These are phyloP conservation scores for Colletotrichum sansevieriae DNA, from an alignment of 2,329 filamentous ascomycete genomes.

Conservation along the genomic window DNA sequence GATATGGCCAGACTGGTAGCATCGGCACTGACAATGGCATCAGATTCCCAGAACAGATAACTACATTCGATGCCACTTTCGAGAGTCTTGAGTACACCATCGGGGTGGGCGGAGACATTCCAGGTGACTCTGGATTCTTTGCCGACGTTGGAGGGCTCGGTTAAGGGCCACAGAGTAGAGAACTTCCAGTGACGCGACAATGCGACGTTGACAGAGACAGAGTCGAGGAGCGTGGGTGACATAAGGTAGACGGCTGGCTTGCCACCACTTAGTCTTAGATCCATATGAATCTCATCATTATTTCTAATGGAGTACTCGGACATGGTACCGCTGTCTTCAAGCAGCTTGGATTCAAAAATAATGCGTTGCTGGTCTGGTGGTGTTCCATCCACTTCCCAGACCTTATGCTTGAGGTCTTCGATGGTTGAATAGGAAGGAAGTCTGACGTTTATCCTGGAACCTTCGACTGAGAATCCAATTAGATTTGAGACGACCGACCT, in stretches of 20 bases:
- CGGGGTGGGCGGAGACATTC: not conserved
- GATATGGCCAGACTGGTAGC: not conserved
- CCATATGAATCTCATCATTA: not conserved
- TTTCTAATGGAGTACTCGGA: not conserved
- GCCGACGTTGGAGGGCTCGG: not conserved
- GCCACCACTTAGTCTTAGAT: not conserved
- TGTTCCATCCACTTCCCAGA: not conserved
- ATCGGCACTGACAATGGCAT: not conserved
- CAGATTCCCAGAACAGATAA: conserved; percentile 35
- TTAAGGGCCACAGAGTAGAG: conserved; percentile 7
- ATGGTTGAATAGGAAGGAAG: not conserved
- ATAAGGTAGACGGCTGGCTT: conserved; percentile 21
- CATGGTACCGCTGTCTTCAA: accelerated
- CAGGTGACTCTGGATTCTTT: not conserved
- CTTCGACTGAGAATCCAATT: not conserved
- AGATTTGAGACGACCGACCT: too few relatives aligned
- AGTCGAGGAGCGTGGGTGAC: not conserved
- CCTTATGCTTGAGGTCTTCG: not conserved
- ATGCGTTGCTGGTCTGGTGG: not conserved
- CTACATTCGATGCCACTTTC: not conserved
- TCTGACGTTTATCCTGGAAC: not conserved
- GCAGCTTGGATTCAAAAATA: not conserved
- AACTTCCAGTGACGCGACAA: conserved; percentile 9
- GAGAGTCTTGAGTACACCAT: not conserved
- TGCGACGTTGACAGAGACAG: not conserved